These are phyloP conservation scores for Xerocomellus intermedius DNA, from an alignment of 768 basidiomycete species.

Conservation along the genomic window DNA sequence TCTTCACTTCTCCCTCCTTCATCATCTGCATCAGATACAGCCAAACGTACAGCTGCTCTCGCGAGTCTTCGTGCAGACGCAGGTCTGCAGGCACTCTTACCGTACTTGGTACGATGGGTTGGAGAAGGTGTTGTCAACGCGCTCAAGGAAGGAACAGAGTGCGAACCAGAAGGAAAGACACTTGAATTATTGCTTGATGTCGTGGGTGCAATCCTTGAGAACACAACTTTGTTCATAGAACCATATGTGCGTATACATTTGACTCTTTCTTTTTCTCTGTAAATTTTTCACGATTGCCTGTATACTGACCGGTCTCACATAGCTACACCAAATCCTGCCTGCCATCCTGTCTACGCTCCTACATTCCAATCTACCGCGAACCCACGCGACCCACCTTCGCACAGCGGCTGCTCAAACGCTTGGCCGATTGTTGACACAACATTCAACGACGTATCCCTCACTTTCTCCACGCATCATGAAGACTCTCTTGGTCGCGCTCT, in stretches of 20 bases:
- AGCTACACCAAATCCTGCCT: slow-evolving; percentile 96
- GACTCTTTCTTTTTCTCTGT: background rate
- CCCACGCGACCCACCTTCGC: slow-evolving; percentile 68
- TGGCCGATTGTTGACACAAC: slow-evolving; percentile 74
- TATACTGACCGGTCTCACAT: background rate
- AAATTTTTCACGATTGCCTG: background rate
- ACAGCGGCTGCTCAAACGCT: slow-evolving; percentile 82
- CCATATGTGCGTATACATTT: slow-evolving; percentile 74
- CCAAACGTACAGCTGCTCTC: slow-evolving; percentile 85
- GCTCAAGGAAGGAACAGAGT: slow-evolving; percentile 47
- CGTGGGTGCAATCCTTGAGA: slow-evolving; percentile 80
- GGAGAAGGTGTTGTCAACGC: slow-evolving; percentile 80
- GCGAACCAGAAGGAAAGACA: slow-evolving; percentile 63
- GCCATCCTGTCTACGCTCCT: slow-evolving; percentile 89
- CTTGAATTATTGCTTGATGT: slow-evolving; percentile 85
- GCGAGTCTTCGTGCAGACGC: slow-evolving; percentile 88
- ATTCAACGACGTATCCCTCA: slow-evolving; percentile 86
- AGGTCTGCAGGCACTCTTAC: slow-evolving; percentile 86
- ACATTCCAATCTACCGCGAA: slow-evolving; percentile 77
- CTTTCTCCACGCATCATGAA: slow-evolving; percentile 90
- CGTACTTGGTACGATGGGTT: slow-evolving; percentile 94
- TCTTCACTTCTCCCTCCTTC: slow-evolving; percentile 58
- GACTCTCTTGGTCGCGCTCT: slow-evolving; percentile 84
- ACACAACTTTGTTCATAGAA: slow-evolving; percentile 88
- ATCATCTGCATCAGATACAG: slow-evolving; percentile 44